A percentile compares a stretch with the other conserved stretches of the same genome.
Evolutionary conservation across 1,284 basidiomycete genomes (phyloP).

Genomic region (Ceratobasidium theobromae): DNA sequence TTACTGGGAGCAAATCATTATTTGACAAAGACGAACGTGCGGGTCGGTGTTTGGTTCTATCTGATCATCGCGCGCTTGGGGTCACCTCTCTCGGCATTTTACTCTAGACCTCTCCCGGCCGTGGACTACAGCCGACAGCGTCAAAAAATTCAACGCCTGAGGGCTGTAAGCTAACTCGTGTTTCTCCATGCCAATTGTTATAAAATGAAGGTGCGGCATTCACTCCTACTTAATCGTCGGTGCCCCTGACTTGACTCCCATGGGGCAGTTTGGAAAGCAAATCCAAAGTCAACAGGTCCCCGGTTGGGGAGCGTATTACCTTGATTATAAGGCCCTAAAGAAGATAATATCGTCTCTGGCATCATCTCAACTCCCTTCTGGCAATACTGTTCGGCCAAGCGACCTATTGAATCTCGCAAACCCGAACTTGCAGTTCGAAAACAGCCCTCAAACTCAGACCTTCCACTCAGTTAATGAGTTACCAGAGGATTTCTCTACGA

Average conservation of each 20-base stretch:
- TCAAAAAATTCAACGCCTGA: slow-evolving; percentile 18
- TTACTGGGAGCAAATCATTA: slow-evolving; percentile 27
- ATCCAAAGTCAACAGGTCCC: slow-evolving; percentile 96
- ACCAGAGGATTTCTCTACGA: slow-evolving; percentile 19
- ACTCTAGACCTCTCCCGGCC: not conserved
- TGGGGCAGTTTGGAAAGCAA: slow-evolving; percentile 92
- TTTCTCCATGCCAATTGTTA: slow-evolving; percentile 3
- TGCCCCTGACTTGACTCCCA: not conserved
- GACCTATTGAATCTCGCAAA: slow-evolving; percentile 46
- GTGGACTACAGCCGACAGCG: slow-evolving; percentile 22
- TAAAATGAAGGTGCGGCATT: slow-evolving; percentile 30
- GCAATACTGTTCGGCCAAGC: slow-evolving; percentile 71
- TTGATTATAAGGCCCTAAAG: slow-evolving; percentile 98
- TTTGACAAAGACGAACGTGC: slow-evolving; percentile 31
- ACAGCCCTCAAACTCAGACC: not conserved
- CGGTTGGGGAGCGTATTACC: slow-evolving; percentile 94
- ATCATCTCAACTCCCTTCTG: slow-evolving; percentile 67
- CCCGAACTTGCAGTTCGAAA: not conserved
- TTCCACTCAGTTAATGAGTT: slow-evolving; percentile 5
- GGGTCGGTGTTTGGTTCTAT: slow-evolving; percentile 28
- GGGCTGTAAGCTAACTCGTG: slow-evolving; percentile 30
- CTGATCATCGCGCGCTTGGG: slow-evolving; percentile 27
- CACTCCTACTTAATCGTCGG: not conserved
- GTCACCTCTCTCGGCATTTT: slow-evolving; percentile 2
- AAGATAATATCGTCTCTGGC: slow-evolving; percentile 99